Conservation (phyloP, 2,329 filamentous ascomycete species). For the Aspergillus versicolor region DNA sequence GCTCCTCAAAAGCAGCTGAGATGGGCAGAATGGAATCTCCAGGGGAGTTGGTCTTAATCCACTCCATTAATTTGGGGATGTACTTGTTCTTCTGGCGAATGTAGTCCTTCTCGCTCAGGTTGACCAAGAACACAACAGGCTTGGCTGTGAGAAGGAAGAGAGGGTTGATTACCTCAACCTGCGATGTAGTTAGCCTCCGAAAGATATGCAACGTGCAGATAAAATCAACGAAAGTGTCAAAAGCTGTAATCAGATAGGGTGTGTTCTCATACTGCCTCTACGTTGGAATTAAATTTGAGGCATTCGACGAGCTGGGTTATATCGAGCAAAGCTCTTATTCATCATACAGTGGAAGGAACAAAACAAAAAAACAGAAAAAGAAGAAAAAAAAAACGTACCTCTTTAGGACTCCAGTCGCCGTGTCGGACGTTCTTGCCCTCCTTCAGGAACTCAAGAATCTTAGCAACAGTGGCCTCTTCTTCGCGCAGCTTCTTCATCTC, state of each 20-base stretch:
- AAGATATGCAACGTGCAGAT: slow-evolving; percentile 15
- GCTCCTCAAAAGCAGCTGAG: slow-evolving; percentile 90
- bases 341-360: slow-evolving; percentile 61
- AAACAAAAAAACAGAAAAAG: too few species aligned
- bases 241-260: slow-evolving; percentile 60
- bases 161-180: slow-evolving; percentile 98
- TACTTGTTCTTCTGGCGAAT: slow-evolving; percentile 99
- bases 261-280: slow-evolving; percentile 82
- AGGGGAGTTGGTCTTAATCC: slow-evolving; percentile 86
- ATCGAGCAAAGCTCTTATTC: slow-evolving; percentile 97
- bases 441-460: slow-evolving; percentile 78
- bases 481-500: slow-evolving; percentile 98
- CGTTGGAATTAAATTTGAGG: slow-evolving; percentile 66
- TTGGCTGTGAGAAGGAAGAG: slow-evolving; percentile 94
- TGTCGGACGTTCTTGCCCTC: slow-evolving; percentile 92
- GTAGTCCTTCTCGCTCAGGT: slow-evolving; percentile 95
- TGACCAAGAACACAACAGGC: slow-evolving; percentile 95
- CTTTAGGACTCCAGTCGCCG: slow-evolving; percentile 84
- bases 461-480: slow-evolving; percentile 90
- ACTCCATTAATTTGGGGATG: slow-evolving; percentile 86
- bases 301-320: slow-evolving; percentile 99
- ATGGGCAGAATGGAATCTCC: slow-evolving; percentile 92
- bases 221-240: slow-evolving; percentile 15
- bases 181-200: slow-evolving; percentile 22
- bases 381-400: slow-evolving; percentile 61